Conservation (phyloP, 345 rosid genomes). For the Populus simonii region DNA sequence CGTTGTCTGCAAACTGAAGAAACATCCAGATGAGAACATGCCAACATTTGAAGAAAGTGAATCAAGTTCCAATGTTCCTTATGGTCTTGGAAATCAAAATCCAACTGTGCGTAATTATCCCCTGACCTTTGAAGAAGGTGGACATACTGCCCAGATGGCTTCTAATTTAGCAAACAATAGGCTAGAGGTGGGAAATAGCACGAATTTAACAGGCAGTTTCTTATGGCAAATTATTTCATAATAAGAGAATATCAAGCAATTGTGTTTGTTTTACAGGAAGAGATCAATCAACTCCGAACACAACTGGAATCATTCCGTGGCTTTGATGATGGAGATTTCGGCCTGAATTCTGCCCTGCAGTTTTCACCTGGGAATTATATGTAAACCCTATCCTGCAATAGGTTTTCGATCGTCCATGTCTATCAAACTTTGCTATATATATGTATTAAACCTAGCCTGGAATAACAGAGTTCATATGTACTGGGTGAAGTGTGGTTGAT, state of each 20-base stretch:
- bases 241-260: not conserved
- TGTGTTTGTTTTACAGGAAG: not conserved
- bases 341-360: not conserved
- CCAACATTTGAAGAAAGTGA: slow-evolving; percentile 3
- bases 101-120: not conserved
- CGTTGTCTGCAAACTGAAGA: slow-evolving; percentile 17
- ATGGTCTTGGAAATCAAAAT: not conserved
- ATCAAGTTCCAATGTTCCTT: not conserved
- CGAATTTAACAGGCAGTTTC: not conserved
- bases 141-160: not conserved
- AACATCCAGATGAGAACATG: not conserved
- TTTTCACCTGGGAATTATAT: too few species aligned
- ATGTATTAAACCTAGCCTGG: not conserved
- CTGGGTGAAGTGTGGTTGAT: not conserved
- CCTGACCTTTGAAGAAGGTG: not conserved
- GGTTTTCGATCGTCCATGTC: not conserved
- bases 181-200: not conserved
- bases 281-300: not conserved
- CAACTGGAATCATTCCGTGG: not conserved
- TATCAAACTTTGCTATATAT: not conserved
- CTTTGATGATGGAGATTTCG: not conserved
- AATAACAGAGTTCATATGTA: not conserved
- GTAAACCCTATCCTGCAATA: not conserved
- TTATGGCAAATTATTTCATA: not conserved
- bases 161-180: not conserved